Conservation (phyloP, 1,139 yeast species). For the Suhomyces coccinellae region DNA sequence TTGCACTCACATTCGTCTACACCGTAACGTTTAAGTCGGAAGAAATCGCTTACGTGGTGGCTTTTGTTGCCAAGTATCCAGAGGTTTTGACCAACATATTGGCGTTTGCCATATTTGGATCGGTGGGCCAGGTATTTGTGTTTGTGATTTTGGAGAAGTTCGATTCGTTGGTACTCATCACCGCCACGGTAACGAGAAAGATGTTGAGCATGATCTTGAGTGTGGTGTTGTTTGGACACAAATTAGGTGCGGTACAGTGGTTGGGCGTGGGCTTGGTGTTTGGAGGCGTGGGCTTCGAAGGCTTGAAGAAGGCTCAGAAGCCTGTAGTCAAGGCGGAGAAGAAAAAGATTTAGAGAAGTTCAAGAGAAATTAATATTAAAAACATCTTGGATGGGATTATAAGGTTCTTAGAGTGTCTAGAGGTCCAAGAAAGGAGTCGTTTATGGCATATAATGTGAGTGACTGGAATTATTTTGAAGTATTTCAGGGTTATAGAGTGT, state of each 20-base stretch:
- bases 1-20: slow-evolving; percentile 40
- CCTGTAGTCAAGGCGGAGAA: slow-evolving; percentile 4
- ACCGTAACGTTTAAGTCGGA: slow-evolving; percentile 41
- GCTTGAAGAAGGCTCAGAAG: slow-evolving; percentile 30
- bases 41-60: slow-evolving; percentile 51
- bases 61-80: slow-evolving; percentile 52
- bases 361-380: too few species aligned
- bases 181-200: slow-evolving; percentile 93
- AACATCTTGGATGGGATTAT: too few species aligned
- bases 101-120: slow-evolving; percentile 76
- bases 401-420: too few species aligned
- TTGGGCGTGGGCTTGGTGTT: slow-evolving; percentile 76
- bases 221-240: slow-evolving; percentile 82
- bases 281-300: slow-evolving; percentile 75
- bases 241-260: slow-evolving; percentile 66
- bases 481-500: too few species aligned
- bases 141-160: slow-evolving; percentile 80
- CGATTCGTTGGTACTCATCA: slow-evolving; percentile 81
- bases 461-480: too few species aligned
- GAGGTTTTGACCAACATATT: slow-evolving; percentile 58
- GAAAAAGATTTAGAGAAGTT: not conserved
- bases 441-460: too few species aligned
- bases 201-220: slow-evolving; percentile 93
- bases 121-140: slow-evolving; percentile 89
- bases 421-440: too few species aligned